These are phyloP conservation scores for Schwanniomyces sp. DNA, from an alignment of 805 yeast species.

Conservation along the genomic window DNA sequence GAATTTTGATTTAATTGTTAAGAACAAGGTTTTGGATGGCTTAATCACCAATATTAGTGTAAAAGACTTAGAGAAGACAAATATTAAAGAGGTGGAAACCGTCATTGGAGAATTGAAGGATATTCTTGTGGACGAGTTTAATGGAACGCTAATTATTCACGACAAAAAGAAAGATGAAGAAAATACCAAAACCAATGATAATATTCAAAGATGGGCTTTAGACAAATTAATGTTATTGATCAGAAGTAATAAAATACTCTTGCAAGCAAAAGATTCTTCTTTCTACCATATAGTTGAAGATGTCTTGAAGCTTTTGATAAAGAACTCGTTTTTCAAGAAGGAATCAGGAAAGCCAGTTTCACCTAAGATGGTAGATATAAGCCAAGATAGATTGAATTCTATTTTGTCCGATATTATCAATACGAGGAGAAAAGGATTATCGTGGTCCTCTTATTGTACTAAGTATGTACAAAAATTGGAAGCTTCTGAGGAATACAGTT, in stretches of 20 bases:
- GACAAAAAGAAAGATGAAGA: slow-evolving; percentile 21
- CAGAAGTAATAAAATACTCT: slow-evolving; percentile 41
- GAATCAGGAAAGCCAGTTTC: slow-evolving; percentile 18
- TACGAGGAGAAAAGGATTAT: slow-evolving; percentile 41
- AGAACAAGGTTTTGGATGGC: slow-evolving; percentile 60
- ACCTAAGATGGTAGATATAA: slow-evolving; percentile 37
- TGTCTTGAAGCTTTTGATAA: slow-evolving; percentile 38
- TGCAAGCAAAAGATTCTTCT: slow-evolving; percentile 10
- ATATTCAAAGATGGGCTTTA: slow-evolving; percentile 54
- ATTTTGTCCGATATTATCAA: slow-evolving; percentile 59
- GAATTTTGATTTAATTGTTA: slow-evolving; percentile 76
- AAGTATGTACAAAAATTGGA: slow-evolving; percentile 31
- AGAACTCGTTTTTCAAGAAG: slow-evolving; percentile 39
- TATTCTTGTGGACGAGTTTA: slow-evolving; percentile 24
- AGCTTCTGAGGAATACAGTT: slow-evolving; percentile 14
- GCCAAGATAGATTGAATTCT: slow-evolving; percentile 67
- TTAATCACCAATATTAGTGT: slow-evolving; percentile 24
- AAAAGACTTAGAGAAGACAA: slow-evolving; percentile 14
- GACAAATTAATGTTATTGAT: slow-evolving; percentile 58
- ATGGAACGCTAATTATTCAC: slow-evolving; percentile 17
- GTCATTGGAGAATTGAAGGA: slow-evolving; percentile 20
- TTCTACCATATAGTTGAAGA: slow-evolving; percentile 27
- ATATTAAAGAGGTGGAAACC: slow-evolving; percentile 10
- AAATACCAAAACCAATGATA: slow-evolving; percentile 30
- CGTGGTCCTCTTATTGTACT: slow-evolving; percentile 65